Base-by-base conservation (phyloP, 768 basidiomycete genomes). In the Hirschioporus abietinus region DNA sequence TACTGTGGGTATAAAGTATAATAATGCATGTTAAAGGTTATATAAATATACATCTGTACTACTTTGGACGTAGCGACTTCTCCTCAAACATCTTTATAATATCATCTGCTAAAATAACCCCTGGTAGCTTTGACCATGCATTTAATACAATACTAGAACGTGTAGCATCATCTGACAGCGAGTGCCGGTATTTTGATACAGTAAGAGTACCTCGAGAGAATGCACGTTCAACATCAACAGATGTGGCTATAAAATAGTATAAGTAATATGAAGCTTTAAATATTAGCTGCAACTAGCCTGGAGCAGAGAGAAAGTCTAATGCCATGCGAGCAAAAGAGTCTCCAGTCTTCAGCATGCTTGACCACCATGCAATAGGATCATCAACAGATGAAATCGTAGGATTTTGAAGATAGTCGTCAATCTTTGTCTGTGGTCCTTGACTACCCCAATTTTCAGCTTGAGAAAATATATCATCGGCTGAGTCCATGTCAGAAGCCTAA, bases 181-280 rank as follows among this genome's bases (percentile, higher is more conserved):
- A 70, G 65, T 76, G 75, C 0, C 68, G 65, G 58, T 73, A 69
- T 35, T 73, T 74, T 8, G 73, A 76, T 5, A 76, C 73, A 1
- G 70, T 72, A 0, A 78, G 70, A 4, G 73, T 73, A 35, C 76
- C 73, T 10, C 65, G 63, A 8, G 73, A 76, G 66, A 78, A 76
- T 1, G 73, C 70, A 9, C 70, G 68, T 64, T 78, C 74, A 42
- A 74, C 73, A 65, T 75, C 72, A 20, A 72, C 73, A 3, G 76
- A 76, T 0, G 66, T 72, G 0, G 72, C 76, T 77, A 68, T 8
- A 57, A 10, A 60, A 61, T 34, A 42, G 5, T n/a, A 18, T 9
- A 58, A 52, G 23, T 10, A 5, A 27, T 58, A 6, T 63, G 18
- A 63, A 3, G 4, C 7, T 26, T n/a, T n/a, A n/a, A 9, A 7